Base-by-base conservation (phyloP, 1,284 basidiomycete genomes). In the Heliocybe sulcata region DNA sequence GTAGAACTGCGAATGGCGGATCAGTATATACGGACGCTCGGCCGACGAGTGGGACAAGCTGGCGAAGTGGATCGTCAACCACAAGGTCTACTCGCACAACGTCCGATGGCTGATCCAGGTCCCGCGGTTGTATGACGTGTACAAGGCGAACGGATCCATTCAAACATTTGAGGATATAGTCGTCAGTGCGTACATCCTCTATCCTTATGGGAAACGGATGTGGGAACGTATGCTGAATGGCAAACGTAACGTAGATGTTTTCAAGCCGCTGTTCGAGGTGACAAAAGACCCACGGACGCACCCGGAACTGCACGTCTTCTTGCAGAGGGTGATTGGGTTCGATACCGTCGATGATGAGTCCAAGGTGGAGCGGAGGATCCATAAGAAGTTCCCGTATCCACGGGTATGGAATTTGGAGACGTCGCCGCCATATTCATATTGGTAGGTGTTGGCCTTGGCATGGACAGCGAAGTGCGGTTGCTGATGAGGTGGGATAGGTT, bases 281-380 rank as follows among this genome's bases (percentile, higher is more conserved):
- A 99, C 97, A 0, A 85, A 89, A 63, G 86, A 99, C 67, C 97
- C 97, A 0, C 72, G 75, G 9, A 85, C 83, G 1, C 96, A 99
- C 66, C 95, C 95, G 0, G 94, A 98, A 67, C 77, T 99, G 35
- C 95, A 99, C 69, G 79, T 98, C 52, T 96, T 99, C 76, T 74
- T 99, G 38, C 94, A 98, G 69, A 87, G 97, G 6, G 95, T 99
- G 2, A 73, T 98, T 50, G 97, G 97, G 3, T 97, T 99, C 65
- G 97, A 99, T 65, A 91, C 88, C 11, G 97, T 99, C 19, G 97
- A 99, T 63, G 97, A 99, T 66, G 97, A 99, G 72, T 94, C 91
- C 14, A 99, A 98, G 72, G 79, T 86, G 0, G 97, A 99, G 70
- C 77, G 93, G 55, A 77, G 97, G 22, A 83, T 97, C 56, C 90